Conservation (phyloP, 352 stramenopile species). For the Pythium chondricola region DNA sequence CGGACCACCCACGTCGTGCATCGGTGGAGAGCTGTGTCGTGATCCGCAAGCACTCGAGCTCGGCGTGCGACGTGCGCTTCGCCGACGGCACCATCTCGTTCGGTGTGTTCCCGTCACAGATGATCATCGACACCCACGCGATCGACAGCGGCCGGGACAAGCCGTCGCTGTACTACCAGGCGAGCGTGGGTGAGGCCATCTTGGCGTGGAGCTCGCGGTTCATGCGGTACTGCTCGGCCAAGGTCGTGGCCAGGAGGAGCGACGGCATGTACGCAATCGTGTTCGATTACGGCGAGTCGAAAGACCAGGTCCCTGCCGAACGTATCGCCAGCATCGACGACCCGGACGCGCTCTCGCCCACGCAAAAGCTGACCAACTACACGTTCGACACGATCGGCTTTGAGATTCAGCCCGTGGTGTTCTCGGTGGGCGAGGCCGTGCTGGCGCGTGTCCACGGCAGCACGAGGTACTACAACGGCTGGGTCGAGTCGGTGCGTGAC, state of each 20-base stretch:
- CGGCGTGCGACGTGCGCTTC: constrained; percentile 65
- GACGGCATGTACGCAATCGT: constrained; percentile 39
- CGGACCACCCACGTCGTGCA: constrained; percentile 51
- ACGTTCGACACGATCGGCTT: constrained; percentile 74
- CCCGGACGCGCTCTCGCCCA: constrained; percentile 39
- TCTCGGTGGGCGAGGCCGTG: constrained; percentile 49
- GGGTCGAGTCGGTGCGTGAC: constrained; percentile 47
- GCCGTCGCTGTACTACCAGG: constrained; percentile 9
- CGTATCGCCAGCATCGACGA: constrained; percentile 53
- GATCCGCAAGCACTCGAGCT: constrained; percentile 53
- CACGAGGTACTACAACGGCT: constrained; percentile 50
- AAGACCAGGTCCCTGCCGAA: constrained; percentile 36
- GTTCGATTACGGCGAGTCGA: constrained; percentile 70
- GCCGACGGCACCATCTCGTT: constrained; percentile 73
- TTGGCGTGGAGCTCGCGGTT: constrained; percentile 75
- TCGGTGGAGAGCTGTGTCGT: constrained; percentile 64
- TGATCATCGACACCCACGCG: constrained; percentile 47
- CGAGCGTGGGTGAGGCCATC: constrained; percentile 41
- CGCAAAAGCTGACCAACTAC: constrained; percentile 68
- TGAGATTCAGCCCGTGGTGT: constrained; percentile 47
- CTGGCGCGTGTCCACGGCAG: constrained; percentile 54
- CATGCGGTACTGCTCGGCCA: constrained; percentile 43
- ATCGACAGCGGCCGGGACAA: constrained; percentile 15
- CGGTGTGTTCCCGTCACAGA: constrained; percentile 72
- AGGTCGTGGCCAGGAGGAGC: constrained; percentile 14